Base-by-base conservation (phyloP, 2,329 filamentous ascomycete species). In the Exophiala sp. region DNA sequence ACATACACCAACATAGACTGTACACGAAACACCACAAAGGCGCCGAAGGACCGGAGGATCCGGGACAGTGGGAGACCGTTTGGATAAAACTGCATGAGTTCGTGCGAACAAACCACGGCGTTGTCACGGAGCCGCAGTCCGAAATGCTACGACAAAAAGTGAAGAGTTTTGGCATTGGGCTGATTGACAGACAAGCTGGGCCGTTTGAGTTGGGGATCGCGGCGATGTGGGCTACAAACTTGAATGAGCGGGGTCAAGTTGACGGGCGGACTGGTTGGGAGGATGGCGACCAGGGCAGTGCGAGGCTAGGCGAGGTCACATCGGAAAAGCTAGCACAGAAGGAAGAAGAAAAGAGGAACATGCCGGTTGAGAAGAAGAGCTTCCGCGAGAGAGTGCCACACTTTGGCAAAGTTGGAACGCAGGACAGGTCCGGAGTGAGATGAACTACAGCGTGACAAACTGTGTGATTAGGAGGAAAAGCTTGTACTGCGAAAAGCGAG, bases 41-140 rank as follows among this genome's bases (percentile, higher is more conserved):
- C 14, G 57, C 62, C n/a, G 52, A 52, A 35, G 54, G 59, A 35
- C 45, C 55, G 11, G 40, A 55, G 29, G 82, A 83, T 7, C 85
- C 88, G 0, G 91, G 91, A 1, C 81, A 91, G 65, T 99, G 94
- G 94, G 92, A 99, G 78, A 96, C 94, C 1, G 82, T 96, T n/a
- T 72, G 95, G 43, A 87, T 99, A 60, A 88, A 87, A 58, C 94
- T 91, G 81, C 87, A 86, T 63, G 90, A 95, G 61, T 97, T 99
- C 72, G 92, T 99, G 55, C 81, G 94, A 59, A 99, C 94, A 11
- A 97, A 96, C 68, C 84, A 95, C 66, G 94, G 94, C 5, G 84
- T 89, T 65, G 89, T 95, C 1, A 86, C 96, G 4, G 91, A 97
- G 74, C 94, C 94, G 32, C 92, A 97, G 76, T 86, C 86, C 10